Conservation (phyloP, 768 basidiomycete species). For the Amanita exitialis region DNA sequence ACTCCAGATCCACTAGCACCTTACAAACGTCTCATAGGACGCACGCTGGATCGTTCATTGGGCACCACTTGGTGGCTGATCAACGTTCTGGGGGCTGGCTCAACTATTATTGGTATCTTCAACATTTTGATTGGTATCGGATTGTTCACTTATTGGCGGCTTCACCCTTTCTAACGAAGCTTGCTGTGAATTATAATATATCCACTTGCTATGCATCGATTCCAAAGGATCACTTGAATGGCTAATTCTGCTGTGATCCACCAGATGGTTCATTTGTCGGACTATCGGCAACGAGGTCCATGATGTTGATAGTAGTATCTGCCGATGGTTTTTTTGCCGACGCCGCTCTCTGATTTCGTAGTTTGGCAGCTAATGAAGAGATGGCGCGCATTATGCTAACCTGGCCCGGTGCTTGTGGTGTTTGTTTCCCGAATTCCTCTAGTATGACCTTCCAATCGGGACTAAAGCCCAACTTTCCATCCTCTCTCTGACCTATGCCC, state of each 20-base stretch:
- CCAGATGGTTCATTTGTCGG: not conserved
- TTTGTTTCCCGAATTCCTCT: not conserved
- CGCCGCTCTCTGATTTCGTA: not conserved
- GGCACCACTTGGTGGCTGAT: slow-evolving; percentile 78
- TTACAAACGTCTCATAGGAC: slow-evolving; percentile 57
- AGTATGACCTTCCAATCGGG: slow-evolving; percentile 1
- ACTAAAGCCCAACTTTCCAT: not conserved
- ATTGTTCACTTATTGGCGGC: slow-evolving; percentile 53
- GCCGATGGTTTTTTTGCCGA: not conserved
- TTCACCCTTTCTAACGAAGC: slow-evolving; percentile 10
- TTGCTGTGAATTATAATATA: not conserved
- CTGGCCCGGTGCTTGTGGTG: not conserved
- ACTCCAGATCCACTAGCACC: slow-evolving; percentile 40
- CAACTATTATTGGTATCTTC: slow-evolving; percentile 54
- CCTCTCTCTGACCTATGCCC: not conserved
- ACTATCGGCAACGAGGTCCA: not conserved
- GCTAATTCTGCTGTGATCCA: not conserved
- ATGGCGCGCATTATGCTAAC: not conserved
- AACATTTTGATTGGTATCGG: slow-evolving; percentile 64
- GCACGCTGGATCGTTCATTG: slow-evolving; percentile 58
- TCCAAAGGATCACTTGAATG: not conserved
- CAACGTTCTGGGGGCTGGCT: slow-evolving; percentile 69
- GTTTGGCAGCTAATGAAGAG: not conserved
- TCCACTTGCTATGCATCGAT: too few species aligned
- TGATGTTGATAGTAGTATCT: not conserved